phyloP scores from a whole-genome alignment of 2,329 filamentous ascomycete species.

The Trichoderma sp. region DNA sequence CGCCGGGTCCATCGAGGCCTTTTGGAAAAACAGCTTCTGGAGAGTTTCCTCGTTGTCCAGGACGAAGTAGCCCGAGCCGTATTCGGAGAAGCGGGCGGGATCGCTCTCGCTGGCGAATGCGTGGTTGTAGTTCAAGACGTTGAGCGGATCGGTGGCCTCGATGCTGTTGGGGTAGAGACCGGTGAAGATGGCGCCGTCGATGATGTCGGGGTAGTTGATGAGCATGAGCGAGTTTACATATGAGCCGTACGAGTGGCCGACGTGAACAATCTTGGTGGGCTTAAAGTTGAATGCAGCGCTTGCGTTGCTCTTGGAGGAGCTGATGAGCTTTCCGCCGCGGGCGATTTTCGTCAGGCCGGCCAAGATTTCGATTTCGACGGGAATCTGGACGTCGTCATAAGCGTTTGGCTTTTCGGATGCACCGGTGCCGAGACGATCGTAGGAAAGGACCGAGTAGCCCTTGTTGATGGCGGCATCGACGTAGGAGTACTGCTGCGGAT shows the following conservation, averaged over 20 bases:
- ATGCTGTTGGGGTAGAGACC: slow-evolving; percentile 1
- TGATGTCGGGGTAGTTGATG: not conserved
- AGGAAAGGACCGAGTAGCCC: slow-evolving; percentile 61
- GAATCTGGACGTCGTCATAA: slow-evolving; percentile 59
- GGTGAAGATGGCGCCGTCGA: slow-evolving; percentile 5
- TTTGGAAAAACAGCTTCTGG: slow-evolving; percentile 2
- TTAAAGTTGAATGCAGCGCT: too few species aligned
- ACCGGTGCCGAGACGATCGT: slow-evolving; percentile 64
- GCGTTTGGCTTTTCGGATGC: slow-evolving; percentile 60
- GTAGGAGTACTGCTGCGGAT: slow-evolving; percentile 63
- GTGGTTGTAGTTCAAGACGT: slow-evolving; percentile 12
- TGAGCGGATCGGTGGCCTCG: not conserved
- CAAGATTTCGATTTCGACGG: slow-evolving; percentile 44
- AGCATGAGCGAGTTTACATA: not conserved
- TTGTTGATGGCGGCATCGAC: slow-evolving; percentile 55
- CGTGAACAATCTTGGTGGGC: too few species aligned
- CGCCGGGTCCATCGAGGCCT: not conserved
- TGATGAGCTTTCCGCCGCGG: not conserved
- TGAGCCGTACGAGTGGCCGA: too few species aligned
- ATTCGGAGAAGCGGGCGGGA: not conserved
- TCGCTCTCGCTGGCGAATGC: not conserved
- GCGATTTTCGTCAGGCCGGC: slow-evolving; percentile 4
- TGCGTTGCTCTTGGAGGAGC: not conserved
- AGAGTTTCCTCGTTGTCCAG: not conserved
- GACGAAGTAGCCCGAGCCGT: slow-evolving; percentile 2